Evolutionary conservation across 148 eudicot species (phyloP).

Genomic region (Rhododendron ovatum): DNA sequence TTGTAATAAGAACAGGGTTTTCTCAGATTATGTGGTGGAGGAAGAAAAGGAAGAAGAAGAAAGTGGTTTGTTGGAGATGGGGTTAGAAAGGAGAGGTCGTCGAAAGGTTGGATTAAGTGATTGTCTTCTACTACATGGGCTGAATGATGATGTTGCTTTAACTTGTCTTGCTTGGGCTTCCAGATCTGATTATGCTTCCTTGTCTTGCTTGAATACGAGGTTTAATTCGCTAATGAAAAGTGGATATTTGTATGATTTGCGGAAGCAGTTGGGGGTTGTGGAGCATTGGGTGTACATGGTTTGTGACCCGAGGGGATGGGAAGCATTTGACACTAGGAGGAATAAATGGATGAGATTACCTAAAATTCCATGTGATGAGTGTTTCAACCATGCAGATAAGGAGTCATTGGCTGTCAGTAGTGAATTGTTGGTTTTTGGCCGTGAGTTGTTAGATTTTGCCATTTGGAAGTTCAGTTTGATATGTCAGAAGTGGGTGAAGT

Average conservation of each 20-base stretch:
- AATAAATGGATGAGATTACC: constrained; percentile 36
- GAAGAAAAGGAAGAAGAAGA: constrained; percentile 13
- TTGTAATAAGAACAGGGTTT: constrained; percentile 2
- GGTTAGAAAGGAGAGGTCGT: constrained; percentile 13
- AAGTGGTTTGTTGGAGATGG: constrained; percentile 9
- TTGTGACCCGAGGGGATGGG: constrained; percentile 41
- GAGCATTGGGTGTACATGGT: constrained; percentile 45
- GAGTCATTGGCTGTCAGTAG: constrained; percentile 37
- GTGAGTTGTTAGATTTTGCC: constrained; percentile 30
- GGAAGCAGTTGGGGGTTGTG: constrained; percentile 26
- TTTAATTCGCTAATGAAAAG: constrained; percentile 28
- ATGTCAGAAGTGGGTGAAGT: constrained; percentile 24
- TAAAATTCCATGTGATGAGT: constrained; percentile 37
- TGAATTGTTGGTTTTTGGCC: constrained; percentile 38
- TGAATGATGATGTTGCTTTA: constrained; percentile 34
- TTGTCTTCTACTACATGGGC: constrained; percentile 26
- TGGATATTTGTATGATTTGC: constrained; percentile 31
- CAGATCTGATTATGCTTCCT: constrained; percentile 33
- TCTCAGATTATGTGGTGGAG: constrained; percentile 12
- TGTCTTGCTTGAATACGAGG: constrained; percentile 25
- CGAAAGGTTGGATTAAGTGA: constrained; percentile 16
- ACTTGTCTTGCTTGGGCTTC: constrained; percentile 29
- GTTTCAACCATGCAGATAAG: constrained; percentile 40
- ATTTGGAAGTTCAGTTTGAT: constrained; percentile 35
- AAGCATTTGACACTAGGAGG: constrained; percentile 31